Percentiles rank a stretch among this genome's conserved stretches.
phyloP scores from a whole-genome alignment of 1,284 basidiomycete species.

The Golubevia sp. region DNA sequence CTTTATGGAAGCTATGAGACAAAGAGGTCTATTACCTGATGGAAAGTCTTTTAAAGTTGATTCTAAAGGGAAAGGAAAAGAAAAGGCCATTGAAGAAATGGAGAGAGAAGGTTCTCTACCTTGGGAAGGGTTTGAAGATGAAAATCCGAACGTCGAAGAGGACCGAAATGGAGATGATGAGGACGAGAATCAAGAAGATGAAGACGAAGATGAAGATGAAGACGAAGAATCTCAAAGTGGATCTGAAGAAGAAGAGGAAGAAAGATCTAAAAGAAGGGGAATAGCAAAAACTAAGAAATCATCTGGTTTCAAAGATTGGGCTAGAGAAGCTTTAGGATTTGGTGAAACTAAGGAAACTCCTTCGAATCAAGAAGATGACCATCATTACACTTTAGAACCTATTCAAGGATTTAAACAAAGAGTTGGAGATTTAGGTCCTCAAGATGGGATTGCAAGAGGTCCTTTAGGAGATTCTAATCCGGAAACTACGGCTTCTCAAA shows the following conservation, averaged over 20 bases:
- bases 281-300: constrained; percentile 30
- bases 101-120: background rate
- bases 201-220: constrained; percentile 16
- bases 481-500: constrained; percentile 12
- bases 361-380: background rate
- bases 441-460: constrained; percentile 53
- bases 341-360: constrained; percentile 1
- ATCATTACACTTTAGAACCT: constrained; percentile 25
- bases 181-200: constrained; percentile 14
- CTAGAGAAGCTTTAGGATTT: constrained; percentile 41
- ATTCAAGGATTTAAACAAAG: constrained; percentile 42
- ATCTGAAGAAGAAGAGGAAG: background rate
- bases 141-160: constrained; percentile 2
- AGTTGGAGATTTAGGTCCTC: constrained; percentile 46
- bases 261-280: constrained; percentile 26
- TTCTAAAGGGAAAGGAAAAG: background rate
- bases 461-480: constrained; percentile 44
- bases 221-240: constrained; percentile 2
- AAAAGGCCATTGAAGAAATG: no score
- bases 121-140: background rate
- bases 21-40: constrained; percentile 22
- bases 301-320: constrained; percentile 56
- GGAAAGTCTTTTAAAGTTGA: background rate
- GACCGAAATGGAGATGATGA: background rate
- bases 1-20: constrained; percentile 48